These are phyloP conservation scores for Protomyces arabidopsidicola DNA, from an alignment of 1,139 yeast genomes.

Conservation along the genomic window DNA sequence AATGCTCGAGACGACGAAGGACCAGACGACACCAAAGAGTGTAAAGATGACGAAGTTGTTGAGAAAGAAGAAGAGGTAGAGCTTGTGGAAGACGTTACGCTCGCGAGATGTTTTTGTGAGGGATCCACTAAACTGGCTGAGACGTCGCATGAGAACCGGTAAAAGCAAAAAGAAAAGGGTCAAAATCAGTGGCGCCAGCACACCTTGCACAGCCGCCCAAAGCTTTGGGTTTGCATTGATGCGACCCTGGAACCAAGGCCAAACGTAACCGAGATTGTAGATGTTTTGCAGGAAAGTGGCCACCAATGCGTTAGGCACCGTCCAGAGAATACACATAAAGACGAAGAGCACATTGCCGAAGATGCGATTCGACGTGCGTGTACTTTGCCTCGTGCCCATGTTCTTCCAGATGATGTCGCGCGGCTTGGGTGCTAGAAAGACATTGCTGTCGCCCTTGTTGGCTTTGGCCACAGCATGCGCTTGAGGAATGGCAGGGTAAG, in stretches of 20 bases:
- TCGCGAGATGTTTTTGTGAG: conserved; percentile 42
- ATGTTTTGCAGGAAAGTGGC: conserved; percentile 43
- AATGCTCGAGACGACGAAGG: conserved; percentile 40
- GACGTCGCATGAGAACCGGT: conserved; percentile 41
- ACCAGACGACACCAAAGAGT: conserved; percentile 44
- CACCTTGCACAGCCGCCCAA: conserved; percentile 43
- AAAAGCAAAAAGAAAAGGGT: conserved; percentile 40
- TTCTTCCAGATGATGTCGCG: conserved; percentile 43
- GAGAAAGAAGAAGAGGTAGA: conserved; percentile 43
- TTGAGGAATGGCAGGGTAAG: conserved; percentile 36
- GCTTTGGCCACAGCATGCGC: conserved; percentile 30
- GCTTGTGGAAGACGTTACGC: conserved; percentile 41
- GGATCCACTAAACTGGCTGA: conserved; percentile 43
- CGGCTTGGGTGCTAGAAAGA: conserved; percentile 41
- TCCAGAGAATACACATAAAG: conserved; percentile 40
- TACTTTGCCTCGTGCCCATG: conserved; percentile 37
- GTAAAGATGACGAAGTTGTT: conserved; percentile 34
- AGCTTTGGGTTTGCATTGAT: conserved; percentile 37
- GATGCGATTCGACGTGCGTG: conserved; percentile 39
- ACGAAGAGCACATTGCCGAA: conserved; percentile 41
- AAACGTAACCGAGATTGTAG: conserved; percentile 40
- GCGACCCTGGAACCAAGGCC: conserved; percentile 40
- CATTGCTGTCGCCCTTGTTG: conserved; percentile 3
- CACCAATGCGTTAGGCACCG: conserved; percentile 44
- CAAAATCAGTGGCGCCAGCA: conserved; percentile 42